phyloP scores from a whole-genome alignment of 208 protist genomes.

The Tritrichomonas foetus region DNA sequence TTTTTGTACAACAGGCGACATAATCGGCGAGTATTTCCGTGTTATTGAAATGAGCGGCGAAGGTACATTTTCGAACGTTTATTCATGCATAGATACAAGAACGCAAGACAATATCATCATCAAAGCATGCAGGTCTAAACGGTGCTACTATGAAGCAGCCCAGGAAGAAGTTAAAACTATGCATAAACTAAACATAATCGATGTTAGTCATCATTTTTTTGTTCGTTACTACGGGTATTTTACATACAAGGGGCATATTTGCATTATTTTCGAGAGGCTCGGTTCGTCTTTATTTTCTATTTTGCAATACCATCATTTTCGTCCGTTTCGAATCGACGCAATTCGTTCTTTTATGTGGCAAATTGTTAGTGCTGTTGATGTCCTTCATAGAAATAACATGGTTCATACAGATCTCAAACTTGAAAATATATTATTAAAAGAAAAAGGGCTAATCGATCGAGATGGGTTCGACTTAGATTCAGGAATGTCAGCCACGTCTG shows the following conservation, averaged over 20 bases:
- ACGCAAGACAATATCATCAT: not conserved
- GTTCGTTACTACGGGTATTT: not conserved
- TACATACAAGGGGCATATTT: not conserved
- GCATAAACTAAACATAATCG: not conserved
- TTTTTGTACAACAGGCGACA: not conserved
- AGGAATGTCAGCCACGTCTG: no score
- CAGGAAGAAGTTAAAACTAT: not conserved
- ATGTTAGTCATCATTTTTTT: not conserved
- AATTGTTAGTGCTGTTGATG: not conserved
- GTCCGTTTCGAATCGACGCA: not conserved
- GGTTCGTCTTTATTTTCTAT: not conserved
- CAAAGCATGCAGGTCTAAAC: not conserved
- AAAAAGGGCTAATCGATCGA: not conserved
- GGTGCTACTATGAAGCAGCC: not conserved
- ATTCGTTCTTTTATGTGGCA: slow-evolving; percentile 19
- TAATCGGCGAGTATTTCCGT: not conserved
- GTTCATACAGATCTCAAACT: slow-evolving; percentile 32
- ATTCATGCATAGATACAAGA: not conserved
- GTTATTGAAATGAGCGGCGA: not conserved
- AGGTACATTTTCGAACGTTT: slow-evolving; percentile 37
- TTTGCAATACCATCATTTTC: not conserved
- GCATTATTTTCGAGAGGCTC: not conserved
- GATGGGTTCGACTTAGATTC: not conserved
- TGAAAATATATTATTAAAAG: slow-evolving; percentile 27
- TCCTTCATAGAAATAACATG: slow-evolving; percentile 21